Evolutionary conservation across 805 yeast genomes (phyloP).

Genomic region (Alloascoidea africana): DNA sequence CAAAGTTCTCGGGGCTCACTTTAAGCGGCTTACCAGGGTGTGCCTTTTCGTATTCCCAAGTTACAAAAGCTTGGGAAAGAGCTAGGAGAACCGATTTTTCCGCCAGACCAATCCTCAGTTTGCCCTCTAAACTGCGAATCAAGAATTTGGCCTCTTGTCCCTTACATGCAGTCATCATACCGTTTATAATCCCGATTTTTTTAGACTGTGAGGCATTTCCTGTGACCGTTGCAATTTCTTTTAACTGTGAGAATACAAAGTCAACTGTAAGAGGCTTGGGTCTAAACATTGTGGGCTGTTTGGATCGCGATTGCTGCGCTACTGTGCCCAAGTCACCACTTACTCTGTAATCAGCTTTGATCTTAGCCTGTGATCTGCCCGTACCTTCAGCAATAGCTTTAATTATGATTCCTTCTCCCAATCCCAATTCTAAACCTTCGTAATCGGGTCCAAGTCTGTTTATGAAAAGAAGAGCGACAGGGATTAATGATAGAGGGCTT

Average conservation of each 20-base stretch:
- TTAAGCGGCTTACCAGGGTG: constrained; percentile 16
- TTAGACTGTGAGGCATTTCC: constrained; percentile 73
- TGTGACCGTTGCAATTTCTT: constrained; percentile 58
- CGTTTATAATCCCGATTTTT: constrained; percentile 68
- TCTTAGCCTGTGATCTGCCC: constrained; percentile 58
- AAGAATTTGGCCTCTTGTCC: constrained; percentile 82
- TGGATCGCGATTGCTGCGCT: constrained; percentile 69
- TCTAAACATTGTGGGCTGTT: constrained; percentile 87
- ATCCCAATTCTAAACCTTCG: constrained; percentile 84
- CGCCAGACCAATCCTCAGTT: constrained; percentile 83
- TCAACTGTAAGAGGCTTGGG: constrained; percentile 68
- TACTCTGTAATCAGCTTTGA: constrained; percentile 61
- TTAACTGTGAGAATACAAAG: constrained; percentile 58
- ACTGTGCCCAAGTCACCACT: constrained; percentile 86
- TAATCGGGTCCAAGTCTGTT: constrained; percentile 92
- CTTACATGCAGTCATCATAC: constrained; percentile 73
- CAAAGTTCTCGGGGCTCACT: constrained; percentile 26
- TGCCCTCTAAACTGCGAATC: constrained; percentile 85
- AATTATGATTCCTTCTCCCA: constrained; percentile 80
- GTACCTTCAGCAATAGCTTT: constrained; percentile 86
- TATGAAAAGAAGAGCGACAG: constrained; percentile 71
- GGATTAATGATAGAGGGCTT: constrained; percentile 39
- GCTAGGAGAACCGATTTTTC: constrained; percentile 83
- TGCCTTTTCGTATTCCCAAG: constrained; percentile 31
- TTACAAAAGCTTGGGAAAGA: constrained; percentile 67